Percentiles rank a stretch among this genome's conserved stretches.
Conservation (phyloP, 345 rosid genomes). For the Salix arbutifolia region DNA sequence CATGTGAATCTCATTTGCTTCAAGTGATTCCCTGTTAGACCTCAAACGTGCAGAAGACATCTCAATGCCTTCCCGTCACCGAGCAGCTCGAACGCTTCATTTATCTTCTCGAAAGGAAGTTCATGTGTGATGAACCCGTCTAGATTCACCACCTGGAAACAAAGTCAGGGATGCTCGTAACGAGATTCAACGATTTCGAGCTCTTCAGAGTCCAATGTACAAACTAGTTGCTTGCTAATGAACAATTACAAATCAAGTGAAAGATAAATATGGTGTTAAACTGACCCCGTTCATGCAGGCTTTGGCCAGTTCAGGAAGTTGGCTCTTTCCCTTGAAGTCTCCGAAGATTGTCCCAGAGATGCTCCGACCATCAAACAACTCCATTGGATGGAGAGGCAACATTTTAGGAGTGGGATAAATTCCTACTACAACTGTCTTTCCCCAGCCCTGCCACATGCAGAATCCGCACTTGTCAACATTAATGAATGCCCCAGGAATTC, state of each 20-base stretch:
- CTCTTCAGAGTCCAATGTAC: neutral
- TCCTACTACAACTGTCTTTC: slow-evolving; percentile 21
- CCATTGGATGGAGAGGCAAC: slow-evolving; percentile 41
- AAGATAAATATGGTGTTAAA: neutral
- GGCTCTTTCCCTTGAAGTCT: slow-evolving; percentile 29
- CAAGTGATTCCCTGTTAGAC: neutral
- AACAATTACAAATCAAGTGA: neutral
- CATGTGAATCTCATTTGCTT: no score
- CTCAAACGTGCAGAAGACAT: slow-evolving; percentile 30
- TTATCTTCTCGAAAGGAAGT: slow-evolving; percentile 37
- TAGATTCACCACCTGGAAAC: slow-evolving; percentile 30
- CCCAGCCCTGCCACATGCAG: slow-evolving; percentile 18
- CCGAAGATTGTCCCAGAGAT: slow-evolving; percentile 30
- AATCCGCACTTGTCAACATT: neutral
- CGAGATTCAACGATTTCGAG: neutral
- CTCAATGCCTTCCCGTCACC: slow-evolving; percentile 36
- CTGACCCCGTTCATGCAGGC: slow-evolving; percentile 28
- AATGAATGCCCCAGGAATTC: no score
- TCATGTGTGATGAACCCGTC: slow-evolving; percentile 31
- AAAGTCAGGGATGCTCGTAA: neutral
- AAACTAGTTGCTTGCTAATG: neutral
- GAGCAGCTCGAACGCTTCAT: slow-evolving; percentile 32
- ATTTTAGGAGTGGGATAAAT: slow-evolving; percentile 13
- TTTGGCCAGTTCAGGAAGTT: slow-evolving; percentile 28
- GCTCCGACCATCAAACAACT: slow-evolving; percentile 34